Evolutionary conservation across 305 asterid species (phyloP), one percentile per base, ranked within the genome.

Genomic region (Fraxinus sp.): DNA sequence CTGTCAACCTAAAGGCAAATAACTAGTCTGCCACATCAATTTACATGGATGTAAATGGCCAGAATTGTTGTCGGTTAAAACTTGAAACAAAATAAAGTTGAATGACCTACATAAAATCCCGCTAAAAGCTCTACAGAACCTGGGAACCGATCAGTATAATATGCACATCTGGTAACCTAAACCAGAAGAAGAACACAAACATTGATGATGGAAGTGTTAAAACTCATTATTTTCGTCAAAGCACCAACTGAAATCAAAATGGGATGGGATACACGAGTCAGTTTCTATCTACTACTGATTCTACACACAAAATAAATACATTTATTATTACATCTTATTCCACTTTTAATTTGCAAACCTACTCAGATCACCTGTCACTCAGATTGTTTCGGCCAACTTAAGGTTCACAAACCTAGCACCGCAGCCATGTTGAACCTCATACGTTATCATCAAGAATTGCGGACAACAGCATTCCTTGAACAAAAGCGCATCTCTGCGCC

Each of bases 381-480:
- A 62, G 22, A 35, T 4, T 14, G 39, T 28, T 14, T 36, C 4
- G 37, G 41, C 18, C 75, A 16, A 70, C 39, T 68, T 35, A 28
- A 5, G 20, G 20, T 14, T 2, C 5, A 9, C 79, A 28, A 70
- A 78, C 70, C 59, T 32, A 49, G 79, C 76, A 76, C 20, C 59
- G 20, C 59, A 49, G 77, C 73, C 10, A 62, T 26, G 52, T 76
- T 13, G 41, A 32, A 75, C 82, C 62, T 86, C 77, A 86, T 71
- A 71, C 79, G 73, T 39, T 49, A 81, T 88, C 24, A 6, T 90
- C 91, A 28, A 87, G 85, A 83, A 90, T 83, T 81, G 83, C 77
- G 18, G 93, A 90, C 83, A 87, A 76, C 83, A 90, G 72, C 89
- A 90, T 41, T n/a, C 91, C 91, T 74, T 84, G 93, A 80, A 88